Evolutionary conservation across 2,329 filamentous ascomycete species (phyloP).

Genomic region (Ascochyta pisi): DNA sequence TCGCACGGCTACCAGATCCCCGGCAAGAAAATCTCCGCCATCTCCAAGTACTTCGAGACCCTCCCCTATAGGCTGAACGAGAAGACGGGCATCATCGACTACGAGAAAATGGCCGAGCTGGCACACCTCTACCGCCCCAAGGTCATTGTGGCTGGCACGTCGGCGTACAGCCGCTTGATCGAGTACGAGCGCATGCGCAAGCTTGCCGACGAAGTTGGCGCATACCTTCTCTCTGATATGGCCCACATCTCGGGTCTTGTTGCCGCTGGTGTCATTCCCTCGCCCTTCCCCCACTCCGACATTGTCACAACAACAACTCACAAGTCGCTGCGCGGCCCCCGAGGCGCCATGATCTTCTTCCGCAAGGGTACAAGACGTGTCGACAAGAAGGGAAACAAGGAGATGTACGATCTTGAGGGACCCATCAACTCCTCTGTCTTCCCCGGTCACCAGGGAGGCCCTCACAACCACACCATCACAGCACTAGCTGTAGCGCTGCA

Average conservation of each 20-base stretch:
- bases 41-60: conserved; percentile 99
- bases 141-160: conserved; percentile 94
- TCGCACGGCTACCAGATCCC: conserved; percentile 98
- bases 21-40: conserved; percentile 81
- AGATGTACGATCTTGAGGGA: conserved; percentile 92
- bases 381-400: conserved; percentile 89
- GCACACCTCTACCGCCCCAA: conserved; percentile 94
- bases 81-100: conserved; percentile 95
- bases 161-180: conserved; percentile 96
- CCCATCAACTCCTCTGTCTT: conserved; percentile 99
- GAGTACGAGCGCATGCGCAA: conserved; percentile 96
- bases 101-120: conserved; percentile 88
- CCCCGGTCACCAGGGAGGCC: conserved; percentile 97
- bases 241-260: conserved; percentile 98
- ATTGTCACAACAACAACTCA: conserved; percentile 98
- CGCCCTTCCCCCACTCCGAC: conserved; percentile 90
- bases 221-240: conserved; percentile 97
- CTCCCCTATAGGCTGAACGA: conserved; percentile 92
- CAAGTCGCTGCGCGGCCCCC: conserved; percentile 96
- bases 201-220: conserved; percentile 91
- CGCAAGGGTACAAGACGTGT: conserved; percentile 92
- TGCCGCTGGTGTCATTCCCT: conserved; percentile 89
- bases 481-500: conserved; percentile 93
- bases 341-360: conserved; percentile 99
- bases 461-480: conserved; percentile 99